Percentiles rank a stretch among this genome's conserved stretches.
phyloP scores from a whole-genome alignment of 2,329 filamentous ascomycete genomes.

The Mycosphaerelloides madeirae region DNA sequence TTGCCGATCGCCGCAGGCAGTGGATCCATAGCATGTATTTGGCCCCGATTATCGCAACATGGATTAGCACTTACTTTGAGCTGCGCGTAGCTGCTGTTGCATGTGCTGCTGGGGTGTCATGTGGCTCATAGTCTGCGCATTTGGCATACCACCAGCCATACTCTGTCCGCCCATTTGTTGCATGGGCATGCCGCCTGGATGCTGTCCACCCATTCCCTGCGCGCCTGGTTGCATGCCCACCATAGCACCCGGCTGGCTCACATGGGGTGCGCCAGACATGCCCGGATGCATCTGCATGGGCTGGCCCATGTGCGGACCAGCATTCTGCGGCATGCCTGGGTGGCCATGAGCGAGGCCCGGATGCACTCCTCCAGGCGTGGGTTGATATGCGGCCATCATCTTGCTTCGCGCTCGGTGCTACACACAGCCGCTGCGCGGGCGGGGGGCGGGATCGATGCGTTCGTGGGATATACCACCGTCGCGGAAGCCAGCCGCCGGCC shows the following conservation, averaged over 20 bases:
- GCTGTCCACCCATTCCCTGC: constrained; percentile 28
- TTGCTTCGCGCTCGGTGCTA: constrained; percentile 29
- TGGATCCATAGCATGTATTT: too few species aligned
- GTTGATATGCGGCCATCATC: constrained; percentile 71
- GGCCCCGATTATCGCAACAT: too few species aligned
- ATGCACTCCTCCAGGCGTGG: constrained; percentile 61
- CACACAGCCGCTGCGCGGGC: constrained; percentile 5
- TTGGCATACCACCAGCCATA: constrained; percentile 49
- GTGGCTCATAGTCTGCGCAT: constrained; percentile 68
- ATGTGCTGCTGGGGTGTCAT: constrained; percentile 59
- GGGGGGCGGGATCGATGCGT: constrained; percentile 33
- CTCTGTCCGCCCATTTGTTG: constrained; percentile 33
- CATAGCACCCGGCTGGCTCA: constrained; percentile 65
- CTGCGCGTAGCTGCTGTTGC: constrained; percentile 24
- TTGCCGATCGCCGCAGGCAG: too few species aligned
- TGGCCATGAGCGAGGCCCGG: constrained; percentile 63
- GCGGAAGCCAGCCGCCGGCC: constrained; percentile 22
- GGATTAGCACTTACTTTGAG: constrained; percentile 30
- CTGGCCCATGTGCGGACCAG: constrained; percentile 64
- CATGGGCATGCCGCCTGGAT: constrained; percentile 33
- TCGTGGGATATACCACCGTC: constrained; percentile 8
- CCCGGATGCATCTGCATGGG: constrained; percentile 66
- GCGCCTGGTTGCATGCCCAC: constrained; percentile 73
- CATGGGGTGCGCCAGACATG: constrained; percentile 66
- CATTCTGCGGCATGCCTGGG: constrained; percentile 61